A percentile compares a stretch with the other conserved stretches of the same genome.
Evolutionary conservation across 805 yeast genomes (phyloP).

Genomic region (Saccharomycopsis lassenensis): DNA sequence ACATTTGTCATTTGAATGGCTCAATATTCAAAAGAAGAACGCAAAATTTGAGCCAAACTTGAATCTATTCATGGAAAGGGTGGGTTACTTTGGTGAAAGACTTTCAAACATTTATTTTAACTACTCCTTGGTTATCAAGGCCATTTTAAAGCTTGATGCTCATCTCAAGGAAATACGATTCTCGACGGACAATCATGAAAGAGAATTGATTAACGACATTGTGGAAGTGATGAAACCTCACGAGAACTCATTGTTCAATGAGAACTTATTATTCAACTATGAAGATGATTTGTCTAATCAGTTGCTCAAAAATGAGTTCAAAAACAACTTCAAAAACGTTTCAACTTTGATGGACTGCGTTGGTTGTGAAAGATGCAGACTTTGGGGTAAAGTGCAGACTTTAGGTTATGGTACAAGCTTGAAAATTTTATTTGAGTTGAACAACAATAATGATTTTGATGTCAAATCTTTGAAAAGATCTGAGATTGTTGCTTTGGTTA

Average conservation of each 20-base stretch:
- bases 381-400: slow-evolving; percentile 97
- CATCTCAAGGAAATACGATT: slow-evolving; percentile 41
- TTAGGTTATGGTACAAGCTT: slow-evolving; percentile 97
- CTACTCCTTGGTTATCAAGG: slow-evolving; percentile 76
- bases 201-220: slow-evolving; percentile 32
- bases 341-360: slow-evolving; percentile 96
- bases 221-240: slow-evolving; percentile 25
- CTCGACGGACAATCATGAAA: slow-evolving; percentile 34
- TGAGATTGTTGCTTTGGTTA: slow-evolving; percentile 82
- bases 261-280: slow-evolving; percentile 34
- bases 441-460: slow-evolving; percentile 36
- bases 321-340: slow-evolving; percentile 77
- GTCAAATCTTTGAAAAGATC: slow-evolving; percentile 53
- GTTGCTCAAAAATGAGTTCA: slow-evolving; percentile 71
- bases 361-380: slow-evolving; percentile 93
- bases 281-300: slow-evolving; percentile 32
- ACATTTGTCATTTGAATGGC: slow-evolving; percentile 77
- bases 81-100: slow-evolving; percentile 84
- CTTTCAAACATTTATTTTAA: slow-evolving; percentile 84
- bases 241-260: slow-evolving; percentile 34
- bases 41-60: slow-evolving; percentile 81
- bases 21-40: slow-evolving; percentile 45
- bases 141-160: slow-evolving; percentile 57
- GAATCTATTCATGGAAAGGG: slow-evolving; percentile 74
- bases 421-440: slow-evolving; percentile 75